Conservation (phyloP, 1,284 basidiomycete species). For the Cryptococcus hybrid region DNA sequence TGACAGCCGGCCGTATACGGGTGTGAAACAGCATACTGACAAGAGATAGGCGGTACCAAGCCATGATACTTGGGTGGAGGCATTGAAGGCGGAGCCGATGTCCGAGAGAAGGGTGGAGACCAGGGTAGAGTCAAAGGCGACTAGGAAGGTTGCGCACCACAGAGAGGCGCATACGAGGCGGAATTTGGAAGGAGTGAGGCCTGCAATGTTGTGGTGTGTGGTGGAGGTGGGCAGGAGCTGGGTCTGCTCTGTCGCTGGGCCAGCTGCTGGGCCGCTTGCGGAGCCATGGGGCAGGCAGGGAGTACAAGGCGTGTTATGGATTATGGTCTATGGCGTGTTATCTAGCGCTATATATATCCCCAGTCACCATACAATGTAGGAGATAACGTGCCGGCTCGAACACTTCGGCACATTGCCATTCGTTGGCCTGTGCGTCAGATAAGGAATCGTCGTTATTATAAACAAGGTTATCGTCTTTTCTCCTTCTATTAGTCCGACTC, state of each 20-base stretch:
- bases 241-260: constrained; percentile 2
- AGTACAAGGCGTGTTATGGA: background rate
- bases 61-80: constrained; percentile 65
- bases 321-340: background rate
- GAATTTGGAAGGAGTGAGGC: constrained; percentile 30
- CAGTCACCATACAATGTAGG: no score
- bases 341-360: no score
- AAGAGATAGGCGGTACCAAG: constrained; percentile 61
- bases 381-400: no score
- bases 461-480: no score
- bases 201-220: constrained; percentile 40
- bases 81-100: constrained; percentile 38
- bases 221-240: background rate
- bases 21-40: constrained; percentile 82
- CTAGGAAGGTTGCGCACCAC: constrained; percentile 58
- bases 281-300: background rate
- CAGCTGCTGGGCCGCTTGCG: constrained; percentile 2
- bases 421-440: no score
- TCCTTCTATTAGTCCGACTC: no score
- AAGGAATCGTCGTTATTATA: no score
- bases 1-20: constrained; percentile 78
- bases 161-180: constrained; percentile 33
- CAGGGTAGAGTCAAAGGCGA: constrained; percentile 69
- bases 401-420: no score
- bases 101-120: constrained; percentile 59